Conservation (phyloP, 768 basidiomycete species). For the Tulasnella sp. region DNA sequence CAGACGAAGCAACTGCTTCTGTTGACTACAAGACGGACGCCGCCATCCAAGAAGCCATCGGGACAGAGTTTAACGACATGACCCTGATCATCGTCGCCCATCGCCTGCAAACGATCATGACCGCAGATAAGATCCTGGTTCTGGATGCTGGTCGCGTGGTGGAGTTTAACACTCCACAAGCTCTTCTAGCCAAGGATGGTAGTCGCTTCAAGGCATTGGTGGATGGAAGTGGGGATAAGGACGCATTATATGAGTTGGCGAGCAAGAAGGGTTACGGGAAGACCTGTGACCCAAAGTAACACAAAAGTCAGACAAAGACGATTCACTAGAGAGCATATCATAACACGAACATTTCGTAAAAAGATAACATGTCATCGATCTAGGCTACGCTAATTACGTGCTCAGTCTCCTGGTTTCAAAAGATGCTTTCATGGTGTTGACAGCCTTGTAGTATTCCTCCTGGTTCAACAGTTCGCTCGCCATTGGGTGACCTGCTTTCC, state of each 20-base stretch:
- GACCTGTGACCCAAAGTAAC: not conserved
- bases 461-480: not conserved
- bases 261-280: not conserved
- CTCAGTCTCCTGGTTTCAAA: not conserved
- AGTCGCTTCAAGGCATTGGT: conserved; percentile 59
- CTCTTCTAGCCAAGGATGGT: conserved; percentile 56
- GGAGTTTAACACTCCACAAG: conserved; percentile 59
- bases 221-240: conserved; percentile 60
- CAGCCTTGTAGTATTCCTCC: conserved; percentile 25
- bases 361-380: not conserved
- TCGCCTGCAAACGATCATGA: conserved; percentile 61
- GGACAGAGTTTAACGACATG: conserved; percentile 50
- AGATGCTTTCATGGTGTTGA: not conserved
- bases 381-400: not conserved
- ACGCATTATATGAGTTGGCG: conserved; percentile 47
- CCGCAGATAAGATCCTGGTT: conserved; percentile 61
- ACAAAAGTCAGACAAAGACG: not conserved
- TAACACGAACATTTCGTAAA: not conserved
- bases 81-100: conserved; percentile 67
- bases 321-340: not conserved
- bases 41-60: conserved; percentile 60
- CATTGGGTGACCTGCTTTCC: conserved; percentile 30
- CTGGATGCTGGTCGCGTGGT: conserved; percentile 60
- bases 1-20: conserved; percentile 36
- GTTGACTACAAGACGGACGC: conserved; percentile 61